Conservation (phyloP, 2,329 filamentous ascomycete species). For the Clathrospora elynae region DNA sequence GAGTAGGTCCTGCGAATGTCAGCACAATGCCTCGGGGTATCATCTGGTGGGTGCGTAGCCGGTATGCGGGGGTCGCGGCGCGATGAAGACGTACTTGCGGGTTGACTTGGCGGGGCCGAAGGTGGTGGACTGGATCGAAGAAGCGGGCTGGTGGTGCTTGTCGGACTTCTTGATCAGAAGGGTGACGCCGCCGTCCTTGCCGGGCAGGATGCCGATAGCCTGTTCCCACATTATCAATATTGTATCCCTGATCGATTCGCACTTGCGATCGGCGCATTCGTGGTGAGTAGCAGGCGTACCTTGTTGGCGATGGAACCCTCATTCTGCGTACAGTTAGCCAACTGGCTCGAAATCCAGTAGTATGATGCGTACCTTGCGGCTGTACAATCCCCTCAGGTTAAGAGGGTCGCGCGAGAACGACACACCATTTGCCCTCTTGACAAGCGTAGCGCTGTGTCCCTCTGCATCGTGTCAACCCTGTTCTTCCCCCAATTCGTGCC, state of each 20-base stretch:
- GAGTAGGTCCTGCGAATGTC: slow-evolving; percentile 71
- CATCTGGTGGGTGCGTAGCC: no score
- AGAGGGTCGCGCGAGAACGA: slow-evolving; percentile 94
- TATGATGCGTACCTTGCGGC: slow-evolving; percentile 72
- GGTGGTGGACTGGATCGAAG: slow-evolving; percentile 66
- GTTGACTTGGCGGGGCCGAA: slow-evolving; percentile 74
- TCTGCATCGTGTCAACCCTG: slow-evolving; percentile 59
- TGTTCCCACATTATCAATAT: slow-evolving; percentile 44
- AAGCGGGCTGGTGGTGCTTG: slow-evolving; percentile 73
- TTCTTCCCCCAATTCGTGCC: slow-evolving; percentile 3
- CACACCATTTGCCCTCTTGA: slow-evolving; percentile 85
- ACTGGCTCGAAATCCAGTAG: slow-evolving; percentile 9
- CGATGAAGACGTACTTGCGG: slow-evolving; percentile 70
- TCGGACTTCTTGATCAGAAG: slow-evolving; percentile 84
- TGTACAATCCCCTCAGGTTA: slow-evolving; percentile 91
- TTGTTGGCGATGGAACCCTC: slow-evolving; percentile 93
- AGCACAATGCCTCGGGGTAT: background rate
- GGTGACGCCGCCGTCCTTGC: slow-evolving; percentile 78
- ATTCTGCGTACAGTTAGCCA: slow-evolving; percentile 62
- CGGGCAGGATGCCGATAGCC: slow-evolving; percentile 80
- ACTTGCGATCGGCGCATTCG: slow-evolving; percentile 12
- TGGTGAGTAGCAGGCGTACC: slow-evolving; percentile 59
- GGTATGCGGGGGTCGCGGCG: background rate
- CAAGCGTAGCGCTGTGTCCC: slow-evolving; percentile 85
- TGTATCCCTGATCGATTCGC: background rate